Evolutionary conservation across 2,329 filamentous ascomycete genomes (phyloP), one percentile per base, ranked within the genome.

Genomic region (Boeremia exigua): DNA sequence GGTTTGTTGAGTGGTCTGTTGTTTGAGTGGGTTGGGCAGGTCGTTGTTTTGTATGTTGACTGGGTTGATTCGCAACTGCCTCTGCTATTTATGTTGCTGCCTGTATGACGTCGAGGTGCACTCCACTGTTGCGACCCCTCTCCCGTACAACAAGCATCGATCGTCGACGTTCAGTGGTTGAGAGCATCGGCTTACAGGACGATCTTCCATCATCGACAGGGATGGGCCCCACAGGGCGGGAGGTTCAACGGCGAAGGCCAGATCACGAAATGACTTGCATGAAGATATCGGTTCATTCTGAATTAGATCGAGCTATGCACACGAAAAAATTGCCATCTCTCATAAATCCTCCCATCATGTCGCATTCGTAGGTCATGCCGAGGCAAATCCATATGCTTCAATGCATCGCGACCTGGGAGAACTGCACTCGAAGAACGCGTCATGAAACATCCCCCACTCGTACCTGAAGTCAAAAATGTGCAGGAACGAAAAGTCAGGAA

Each of bases 301-400:
- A 65, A 66, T 63, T 65, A 65, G 63, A 67, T 63, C 61, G 62
- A 69, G 60, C 57, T 70, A 70, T 70, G 63, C 68, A 72, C 63
- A 70, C 58, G 44, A 67, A 64, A 48, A 53, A 46, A 47, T 56
- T 58, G 54, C 61, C 56, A 57, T 54, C 55, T 56, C 52, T 51
- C 60, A 58, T 69, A 61, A 62, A 64, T 63, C 54, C 55, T 58
- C 58, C 45, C 61, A 50, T 64, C 56, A 50, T 60, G 47, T 50
- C 54, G 52, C 36, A 56, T 51, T 51, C 54, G 56, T 45, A 56
- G 60, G 54, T 53, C 58, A 66, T 67, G 68, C 70, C 66, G 56
- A 70, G 68, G 70, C 65, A 69, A 65, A 43, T 48, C 56, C 56
- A 57, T 23, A 5, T 23, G 19, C 19, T 23, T 47, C 55, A 54